Percentiles rank a stretch among this genome's conserved stretches.
These are phyloP conservation scores for Umbelopsis ramanniana DNA, from an alignment of 192 early-diverging fungal species.

Conservation along the genomic window DNA sequence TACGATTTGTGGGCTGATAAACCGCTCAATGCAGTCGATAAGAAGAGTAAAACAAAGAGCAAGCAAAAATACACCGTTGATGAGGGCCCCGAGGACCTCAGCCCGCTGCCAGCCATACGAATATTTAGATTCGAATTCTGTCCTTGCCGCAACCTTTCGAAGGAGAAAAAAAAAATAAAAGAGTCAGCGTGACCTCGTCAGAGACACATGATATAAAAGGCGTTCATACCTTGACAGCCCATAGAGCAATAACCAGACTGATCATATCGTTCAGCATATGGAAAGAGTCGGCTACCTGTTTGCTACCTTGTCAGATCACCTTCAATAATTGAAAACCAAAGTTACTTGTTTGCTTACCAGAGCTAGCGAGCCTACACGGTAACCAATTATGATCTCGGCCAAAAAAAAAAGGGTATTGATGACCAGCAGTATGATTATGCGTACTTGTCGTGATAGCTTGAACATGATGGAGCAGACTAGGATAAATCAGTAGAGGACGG, in stretches of 20 bases:
- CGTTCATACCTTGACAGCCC: constrained; percentile 67
- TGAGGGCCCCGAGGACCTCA: constrained; percentile 90
- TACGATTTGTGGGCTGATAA: constrained; percentile 71
- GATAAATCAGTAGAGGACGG: not conserved
- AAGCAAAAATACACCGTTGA: constrained; percentile 90
- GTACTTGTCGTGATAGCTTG: constrained; percentile 52
- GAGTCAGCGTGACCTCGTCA: not conserved
- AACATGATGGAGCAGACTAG: constrained; percentile 6
- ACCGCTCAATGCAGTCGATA: constrained; percentile 85
- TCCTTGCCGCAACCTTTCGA: constrained; percentile 62
- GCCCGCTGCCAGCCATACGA: constrained; percentile 93
- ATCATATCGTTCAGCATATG: constrained; percentile 91
- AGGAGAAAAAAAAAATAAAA: not conserved
- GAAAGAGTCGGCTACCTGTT: constrained; percentile 82
- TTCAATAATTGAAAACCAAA: not conserved
- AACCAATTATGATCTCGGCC: constrained; percentile 81
- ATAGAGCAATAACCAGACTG: constrained; percentile 77
- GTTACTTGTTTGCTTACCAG: constrained; percentile 42
- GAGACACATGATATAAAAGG: not conserved
- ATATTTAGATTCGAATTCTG: constrained; percentile 62
- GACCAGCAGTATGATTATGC: constrained; percentile 62
- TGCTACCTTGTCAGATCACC: too few relatives aligned
- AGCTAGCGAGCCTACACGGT: constrained; percentile 75
- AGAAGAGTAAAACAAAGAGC: constrained; percentile 91
- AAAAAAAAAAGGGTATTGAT: constrained; percentile 77